phyloP scores from a whole-genome alignment of 2,329 filamentous ascomycete species.

The Mollisia scopiformis region DNA sequence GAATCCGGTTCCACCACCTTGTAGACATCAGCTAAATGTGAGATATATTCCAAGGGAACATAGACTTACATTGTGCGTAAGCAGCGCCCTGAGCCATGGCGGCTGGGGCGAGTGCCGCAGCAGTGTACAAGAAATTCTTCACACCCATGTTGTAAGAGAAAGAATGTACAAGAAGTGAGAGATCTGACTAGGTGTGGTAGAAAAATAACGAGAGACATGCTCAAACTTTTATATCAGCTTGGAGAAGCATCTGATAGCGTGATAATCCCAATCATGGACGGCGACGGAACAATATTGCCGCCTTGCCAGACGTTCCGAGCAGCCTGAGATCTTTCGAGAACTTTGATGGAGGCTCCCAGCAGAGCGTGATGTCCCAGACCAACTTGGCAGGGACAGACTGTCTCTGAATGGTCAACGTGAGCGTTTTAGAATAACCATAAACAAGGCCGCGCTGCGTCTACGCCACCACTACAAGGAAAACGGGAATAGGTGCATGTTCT shows the following conservation, averaged over 20 bases:
- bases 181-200: background rate
- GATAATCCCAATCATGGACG: background rate
- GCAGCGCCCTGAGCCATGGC: constrained; percentile 29
- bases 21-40: background rate
- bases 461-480: background rate
- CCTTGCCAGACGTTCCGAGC: constrained; percentile 26
- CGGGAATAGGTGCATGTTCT: background rate
- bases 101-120: constrained; percentile 36
- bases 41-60: background rate
- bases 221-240: constrained; percentile 19
- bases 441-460: background rate
- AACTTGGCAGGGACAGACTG: constrained; percentile 10
- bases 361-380: background rate
- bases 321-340: constrained; percentile 24
- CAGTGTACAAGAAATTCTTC: constrained; percentile 31
- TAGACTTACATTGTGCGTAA: constrained; percentile 34
- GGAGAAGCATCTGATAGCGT: background rate
- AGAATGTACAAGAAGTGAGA: constrained; percentile 6
- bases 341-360: constrained; percentile 8
- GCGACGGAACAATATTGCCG: constrained; percentile 28
- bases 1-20: constrained; percentile 34
- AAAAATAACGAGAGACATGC: background rate
- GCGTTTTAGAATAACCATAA: background rate
- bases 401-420: constrained; percentile 7
- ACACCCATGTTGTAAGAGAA: constrained; percentile 29